Percentiles rank a stretch among this genome's conserved stretches.
phyloP scores from a whole-genome alignment of 2,329 filamentous ascomycete genomes.

The Fusarium incarnatum region DNA sequence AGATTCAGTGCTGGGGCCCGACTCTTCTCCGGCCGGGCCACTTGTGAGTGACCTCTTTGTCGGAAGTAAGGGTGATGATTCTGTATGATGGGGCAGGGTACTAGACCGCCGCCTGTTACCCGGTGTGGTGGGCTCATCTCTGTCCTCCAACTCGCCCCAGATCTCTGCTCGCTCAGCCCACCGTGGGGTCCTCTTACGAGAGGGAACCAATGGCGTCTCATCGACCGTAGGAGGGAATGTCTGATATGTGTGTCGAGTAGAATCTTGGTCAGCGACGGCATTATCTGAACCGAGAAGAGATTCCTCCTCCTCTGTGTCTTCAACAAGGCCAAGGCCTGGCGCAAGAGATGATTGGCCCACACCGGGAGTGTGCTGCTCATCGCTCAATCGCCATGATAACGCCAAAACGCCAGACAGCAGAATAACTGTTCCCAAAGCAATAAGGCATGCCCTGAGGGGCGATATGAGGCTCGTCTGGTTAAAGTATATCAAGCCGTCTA shows the following conservation, averaged over 20 bases:
- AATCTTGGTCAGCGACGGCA: slow-evolving; percentile 57
- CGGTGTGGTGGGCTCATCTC: slow-evolving; percentile 61
- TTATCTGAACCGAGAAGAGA: slow-evolving; percentile 63
- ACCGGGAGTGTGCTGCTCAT: slow-evolving; percentile 73
- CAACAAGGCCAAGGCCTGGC: slow-evolving; percentile 84
- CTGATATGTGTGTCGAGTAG: slow-evolving; percentile 54
- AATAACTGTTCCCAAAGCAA: slow-evolving; percentile 87
- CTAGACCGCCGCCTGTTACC: slow-evolving; percentile 59
- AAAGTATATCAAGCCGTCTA: slow-evolving; percentile 98
- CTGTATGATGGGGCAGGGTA: slow-evolving; percentile 58
- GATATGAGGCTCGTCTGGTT: slow-evolving; percentile 85
- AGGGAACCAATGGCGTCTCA: slow-evolving; percentile 55
- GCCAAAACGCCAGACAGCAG: slow-evolving; percentile 89
- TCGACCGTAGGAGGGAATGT: slow-evolving; percentile 59
- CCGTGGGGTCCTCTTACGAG: slow-evolving; percentile 62
- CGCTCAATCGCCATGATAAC: slow-evolving; percentile 91
- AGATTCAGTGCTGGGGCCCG: slow-evolving; percentile 48
- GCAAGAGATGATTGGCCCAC: slow-evolving; percentile 77
- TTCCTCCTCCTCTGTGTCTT: slow-evolving; percentile 72
- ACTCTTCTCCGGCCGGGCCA: slow-evolving; percentile 43
- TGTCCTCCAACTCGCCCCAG: slow-evolving; percentile 88
- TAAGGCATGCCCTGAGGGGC: slow-evolving; percentile 79
- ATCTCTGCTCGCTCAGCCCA: slow-evolving; percentile 81
- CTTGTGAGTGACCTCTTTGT: slow-evolving; percentile 51
- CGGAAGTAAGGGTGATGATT: slow-evolving; percentile 56